These are phyloP conservation scores for Neopestalotiopsis clavispora DNA, from an alignment of 2,329 filamentous ascomycete species.

Conservation along the genomic window DNA sequence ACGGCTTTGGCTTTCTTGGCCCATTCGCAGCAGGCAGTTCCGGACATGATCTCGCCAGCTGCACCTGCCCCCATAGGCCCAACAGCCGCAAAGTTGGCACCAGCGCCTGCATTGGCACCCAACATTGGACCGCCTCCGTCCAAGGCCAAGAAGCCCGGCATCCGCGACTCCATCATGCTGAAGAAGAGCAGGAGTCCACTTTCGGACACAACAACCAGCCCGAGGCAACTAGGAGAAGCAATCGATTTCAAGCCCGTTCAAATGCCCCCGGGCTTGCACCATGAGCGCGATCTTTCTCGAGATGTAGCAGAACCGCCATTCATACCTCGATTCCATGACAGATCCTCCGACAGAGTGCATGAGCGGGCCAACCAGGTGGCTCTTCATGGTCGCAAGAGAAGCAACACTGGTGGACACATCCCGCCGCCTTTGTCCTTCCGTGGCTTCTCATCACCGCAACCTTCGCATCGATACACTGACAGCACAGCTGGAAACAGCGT, in stretches of 20 bases:
- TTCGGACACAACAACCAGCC: slow-evolving; percentile 37
- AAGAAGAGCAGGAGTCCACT: slow-evolving; percentile 73
- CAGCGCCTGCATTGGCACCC: slow-evolving; percentile 40
- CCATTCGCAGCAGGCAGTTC: slow-evolving; percentile 81
- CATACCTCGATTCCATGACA: slow-evolving; percentile 72
- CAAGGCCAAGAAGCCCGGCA: slow-evolving; percentile 59
- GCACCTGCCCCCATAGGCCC: slow-evolving; percentile 42
- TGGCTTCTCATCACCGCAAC: slow-evolving; percentile 70
- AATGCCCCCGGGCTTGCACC: slow-evolving; percentile 39
- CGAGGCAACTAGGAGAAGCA: slow-evolving; percentile 41
- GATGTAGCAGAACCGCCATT: slow-evolving; percentile 74
- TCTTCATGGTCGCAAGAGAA: slow-evolving; percentile 81
- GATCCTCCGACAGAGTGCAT: slow-evolving; percentile 46
- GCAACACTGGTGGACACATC: slow-evolving; percentile 81
- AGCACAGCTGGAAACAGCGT: slow-evolving; percentile 64
- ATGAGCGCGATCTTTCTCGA: slow-evolving; percentile 54
- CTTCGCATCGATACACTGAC: slow-evolving; percentile 51
- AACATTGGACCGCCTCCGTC: slow-evolving; percentile 55
- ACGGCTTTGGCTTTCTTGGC: slow-evolving; percentile 94
- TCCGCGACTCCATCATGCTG: slow-evolving; percentile 87
- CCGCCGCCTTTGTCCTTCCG: slow-evolving; percentile 76
- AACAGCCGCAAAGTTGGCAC: slow-evolving; percentile 51
- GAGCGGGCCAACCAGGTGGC: slow-evolving; percentile 49
- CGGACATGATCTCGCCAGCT: slow-evolving; percentile 64
- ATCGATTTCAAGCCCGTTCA: slow-evolving; percentile 40